These are phyloP conservation scores for Epichloe aotearoae DNA, from an alignment of 2,329 filamentous ascomycete genomes.

Conservation along the genomic window DNA sequence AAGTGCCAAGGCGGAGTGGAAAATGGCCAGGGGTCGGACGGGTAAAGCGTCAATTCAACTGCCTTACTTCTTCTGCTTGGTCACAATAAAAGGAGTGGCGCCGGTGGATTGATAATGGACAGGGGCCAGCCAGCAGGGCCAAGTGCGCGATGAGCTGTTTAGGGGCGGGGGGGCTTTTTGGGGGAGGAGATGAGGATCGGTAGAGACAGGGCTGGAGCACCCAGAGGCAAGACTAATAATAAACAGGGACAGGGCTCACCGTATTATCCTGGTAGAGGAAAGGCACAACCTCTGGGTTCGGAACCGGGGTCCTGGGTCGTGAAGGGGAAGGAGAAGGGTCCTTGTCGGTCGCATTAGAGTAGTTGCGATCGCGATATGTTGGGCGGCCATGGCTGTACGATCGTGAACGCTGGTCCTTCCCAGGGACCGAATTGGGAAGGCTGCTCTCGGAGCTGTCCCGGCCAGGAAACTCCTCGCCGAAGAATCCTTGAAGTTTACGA, in stretches of 20 bases:
- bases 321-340: slow-evolving; percentile 65
- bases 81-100: slow-evolving; percentile 1
- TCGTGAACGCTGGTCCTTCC: slow-evolving; percentile 49
- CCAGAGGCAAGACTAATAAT: slow-evolving; percentile 2
- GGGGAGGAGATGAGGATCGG: slow-evolving; percentile 1
- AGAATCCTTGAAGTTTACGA: slow-evolving; percentile 81
- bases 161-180: not conserved
- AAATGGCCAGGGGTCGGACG: not conserved
- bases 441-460: slow-evolving; percentile 63
- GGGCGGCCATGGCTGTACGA: slow-evolving; percentile 47
- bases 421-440: slow-evolving; percentile 33
- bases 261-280: slow-evolving; percentile 81
- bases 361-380: slow-evolving; percentile 59
- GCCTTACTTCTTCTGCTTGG: not conserved
- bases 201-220: not conserved
- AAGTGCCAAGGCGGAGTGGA: not conserved
- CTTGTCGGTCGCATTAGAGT: slow-evolving; percentile 62
- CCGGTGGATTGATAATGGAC: not conserved
- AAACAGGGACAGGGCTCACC: slow-evolving; percentile 32
- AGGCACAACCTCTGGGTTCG: slow-evolving; percentile 89
- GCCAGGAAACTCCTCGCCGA: slow-evolving; percentile 75
- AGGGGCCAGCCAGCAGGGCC: not conserved
- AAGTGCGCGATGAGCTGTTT: not conserved
- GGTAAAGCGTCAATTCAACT: not conserved
- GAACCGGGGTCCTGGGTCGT: slow-evolving; percentile 71